Base-by-base conservation (phyloP, 2,329 filamentous ascomycete genomes). In the Teratosphaeria zuluensis region DNA sequence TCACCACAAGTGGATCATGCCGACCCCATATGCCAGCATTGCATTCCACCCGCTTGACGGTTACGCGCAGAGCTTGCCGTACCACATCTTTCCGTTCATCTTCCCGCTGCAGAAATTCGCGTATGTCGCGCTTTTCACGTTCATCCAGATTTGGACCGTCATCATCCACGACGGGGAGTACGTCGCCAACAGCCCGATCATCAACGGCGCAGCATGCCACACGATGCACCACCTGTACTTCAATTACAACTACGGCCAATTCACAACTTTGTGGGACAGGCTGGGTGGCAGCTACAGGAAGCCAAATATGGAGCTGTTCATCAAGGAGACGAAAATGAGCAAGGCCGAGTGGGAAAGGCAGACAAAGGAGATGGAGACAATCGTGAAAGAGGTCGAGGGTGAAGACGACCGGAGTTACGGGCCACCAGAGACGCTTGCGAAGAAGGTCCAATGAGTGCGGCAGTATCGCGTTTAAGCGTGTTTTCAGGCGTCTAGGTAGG, bases 1-100 rank as follows among this genome's bases (percentile, higher is more conserved):
- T 65, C 92, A 97, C 77, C 92, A 97, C 85, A 96, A 96, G 80
- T 97, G 92, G 92, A 96, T 97, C 76, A 95, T 96, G 90, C 92
- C 92, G 2, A 95, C 90, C 2, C 92, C 92, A 0, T 96, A 84
- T 73, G 92, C 92, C 51, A 91, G 87, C 66, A 89, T 96, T 71
- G 92, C 92, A 59, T 97, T 97, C 82, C 91, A 97, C 78, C 92
- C 92, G 0, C 73, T 96, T 56, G 92, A 97, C 71, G 92, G 92
- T 70, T 96, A 87, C 76, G 82, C 85, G 11, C 92, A 97, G 78
- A 89, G 88, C 61, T 73, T 95, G 53, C 92, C 92, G 0, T 97
- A 97, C 78, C 92, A 97, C 77, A 68, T 96, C 65, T 96, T 92
- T 78, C 90, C 92, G 3, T 90, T 96, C 76, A 73, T 96, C 68